These are phyloP conservation scores for Mycocentrospora acerina DNA, from an alignment of 2,329 filamentous ascomycete genomes.

Conservation along the genomic window DNA sequence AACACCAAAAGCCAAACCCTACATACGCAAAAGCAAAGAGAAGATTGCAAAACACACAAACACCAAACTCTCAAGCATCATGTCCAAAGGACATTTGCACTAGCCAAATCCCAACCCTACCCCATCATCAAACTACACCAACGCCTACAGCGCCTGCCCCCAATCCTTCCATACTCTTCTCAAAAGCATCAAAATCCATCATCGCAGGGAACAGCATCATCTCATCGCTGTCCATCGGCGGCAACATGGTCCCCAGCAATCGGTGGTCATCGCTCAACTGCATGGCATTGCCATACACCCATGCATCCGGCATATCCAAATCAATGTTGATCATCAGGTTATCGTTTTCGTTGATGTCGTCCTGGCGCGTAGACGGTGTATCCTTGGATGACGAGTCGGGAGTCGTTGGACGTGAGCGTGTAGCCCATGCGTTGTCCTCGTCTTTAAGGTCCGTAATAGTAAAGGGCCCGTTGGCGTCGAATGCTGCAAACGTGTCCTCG, in stretches of 20 bases:
- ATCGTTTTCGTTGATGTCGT: slow-evolving; percentile 47
- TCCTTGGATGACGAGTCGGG: slow-evolving; percentile 42
- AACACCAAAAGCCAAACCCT: not conserved
- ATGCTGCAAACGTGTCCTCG: slow-evolving; percentile 35
- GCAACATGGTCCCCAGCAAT: slow-evolving; percentile 32
- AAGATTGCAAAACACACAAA: not conserved
- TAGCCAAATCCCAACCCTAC: no score
- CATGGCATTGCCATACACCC: slow-evolving; percentile 29
- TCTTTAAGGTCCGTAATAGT: slow-evolving; percentile 39
- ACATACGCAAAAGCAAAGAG: not conserved
- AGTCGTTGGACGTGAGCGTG: slow-evolving; percentile 35
- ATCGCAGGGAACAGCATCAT: slow-evolving; percentile 37
- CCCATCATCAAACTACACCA: slow-evolving; percentile 7
- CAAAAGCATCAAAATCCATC: slow-evolving; percentile 38
- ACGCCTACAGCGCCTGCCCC: slow-evolving; percentile 10
- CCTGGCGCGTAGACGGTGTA: slow-evolving; percentile 40
- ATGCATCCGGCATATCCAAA: slow-evolving; percentile 37
- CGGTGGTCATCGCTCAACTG: slow-evolving; percentile 36
- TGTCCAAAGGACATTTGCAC: slow-evolving; percentile 4
- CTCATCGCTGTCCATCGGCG: slow-evolving; percentile 37
- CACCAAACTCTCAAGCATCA: slow-evolving; percentile 1
- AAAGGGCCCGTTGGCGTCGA: slow-evolving; percentile 35
- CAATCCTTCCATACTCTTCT: slow-evolving; percentile 36
- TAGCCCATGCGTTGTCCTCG: slow-evolving; percentile 36
- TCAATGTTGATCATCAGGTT: slow-evolving; percentile 44